Evolutionary conservation across 768 basidiomycete species (phyloP).

Genomic region (Boletellus emodensis): DNA sequence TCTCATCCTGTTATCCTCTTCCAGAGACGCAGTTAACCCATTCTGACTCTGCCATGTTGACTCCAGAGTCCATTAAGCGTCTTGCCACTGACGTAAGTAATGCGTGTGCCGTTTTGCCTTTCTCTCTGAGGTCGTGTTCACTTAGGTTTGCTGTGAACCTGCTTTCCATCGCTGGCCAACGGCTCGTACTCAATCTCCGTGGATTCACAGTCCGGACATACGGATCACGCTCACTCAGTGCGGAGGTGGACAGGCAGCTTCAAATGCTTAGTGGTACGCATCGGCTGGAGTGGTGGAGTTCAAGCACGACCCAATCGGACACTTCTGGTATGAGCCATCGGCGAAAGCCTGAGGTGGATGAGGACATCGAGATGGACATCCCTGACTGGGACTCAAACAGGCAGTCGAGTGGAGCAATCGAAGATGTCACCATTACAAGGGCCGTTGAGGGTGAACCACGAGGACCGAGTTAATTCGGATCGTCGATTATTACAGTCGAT

Average conservation of each 20-base stretch:
- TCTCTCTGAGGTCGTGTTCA: neutral
- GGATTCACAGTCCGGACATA: slow-evolving; percentile 9
- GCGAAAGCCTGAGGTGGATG: no score
- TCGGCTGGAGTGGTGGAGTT: neutral
- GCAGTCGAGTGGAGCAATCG: no score
- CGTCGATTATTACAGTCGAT: no score
- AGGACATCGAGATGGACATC: no score
- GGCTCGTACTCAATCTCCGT: slow-evolving; percentile 16
- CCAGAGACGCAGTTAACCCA: neutral
- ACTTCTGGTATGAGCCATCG: no score
- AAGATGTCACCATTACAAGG: no score
- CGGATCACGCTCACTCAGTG: slow-evolving; percentile 5
- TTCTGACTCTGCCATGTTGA: neutral
- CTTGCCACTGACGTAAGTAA: neutral
- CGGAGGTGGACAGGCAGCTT: slow-evolving; percentile 17
- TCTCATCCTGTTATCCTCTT: neutral
- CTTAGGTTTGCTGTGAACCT: slow-evolving; percentile 11
- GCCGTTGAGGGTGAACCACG: no score
- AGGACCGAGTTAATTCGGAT: no score
- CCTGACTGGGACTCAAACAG: no score
- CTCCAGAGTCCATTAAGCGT: neutral
- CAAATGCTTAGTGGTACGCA: neutral
- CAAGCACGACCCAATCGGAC: neutral
- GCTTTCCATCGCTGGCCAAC: slow-evolving; percentile 19
- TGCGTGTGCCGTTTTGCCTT: no score